Evolutionary conservation across 495 filamentous ascomycete species (phyloP).

Genomic region (Neurospora hispaniola): DNA sequence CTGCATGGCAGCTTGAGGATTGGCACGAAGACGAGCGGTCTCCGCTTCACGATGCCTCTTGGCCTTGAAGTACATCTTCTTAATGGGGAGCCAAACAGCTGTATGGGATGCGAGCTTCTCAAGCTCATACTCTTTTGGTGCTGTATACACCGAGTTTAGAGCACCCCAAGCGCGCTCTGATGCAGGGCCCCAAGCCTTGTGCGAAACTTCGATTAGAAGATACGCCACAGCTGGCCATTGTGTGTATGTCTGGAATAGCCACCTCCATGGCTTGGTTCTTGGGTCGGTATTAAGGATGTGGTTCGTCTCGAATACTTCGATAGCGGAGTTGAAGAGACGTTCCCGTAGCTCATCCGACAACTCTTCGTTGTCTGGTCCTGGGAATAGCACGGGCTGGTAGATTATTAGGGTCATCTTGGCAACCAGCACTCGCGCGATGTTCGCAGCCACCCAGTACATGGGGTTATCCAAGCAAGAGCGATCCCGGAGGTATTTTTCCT

Average conservation of each 20-base stretch:
- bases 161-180: conserved; percentile 78
- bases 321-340: conserved; percentile 60
- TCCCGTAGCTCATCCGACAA: conserved; percentile 52
- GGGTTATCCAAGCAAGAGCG: conserved; percentile 47
- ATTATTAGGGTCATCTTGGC: conserved; percentile 46
- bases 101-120: conserved; percentile 38
- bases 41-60: conserved; percentile 41
- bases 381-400: conserved; percentile 41
- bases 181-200: conserved; percentile 51
- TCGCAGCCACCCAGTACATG: conserved; percentile 60
- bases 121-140: conserved; percentile 40
- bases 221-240: conserved; percentile 78
- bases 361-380: conserved; percentile 27
- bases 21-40: conserved; percentile 27
- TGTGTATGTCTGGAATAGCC: conserved; percentile 73
- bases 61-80: conserved; percentile 61
- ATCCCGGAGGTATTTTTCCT: conserved; percentile 54
- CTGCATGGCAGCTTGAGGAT: conserved; percentile 30
- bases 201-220: conserved; percentile 64
- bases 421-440: conserved; percentile 55
- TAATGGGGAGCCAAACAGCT: conserved; percentile 65
- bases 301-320: conserved; percentile 70
- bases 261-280: conserved; percentile 57
- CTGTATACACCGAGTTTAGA: conserved; percentile 50
- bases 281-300: conserved; percentile 49